These are phyloP conservation scores for Gardenia jasminoides DNA, from an alignment of 257 asterid species.

Conservation along the genomic window DNA sequence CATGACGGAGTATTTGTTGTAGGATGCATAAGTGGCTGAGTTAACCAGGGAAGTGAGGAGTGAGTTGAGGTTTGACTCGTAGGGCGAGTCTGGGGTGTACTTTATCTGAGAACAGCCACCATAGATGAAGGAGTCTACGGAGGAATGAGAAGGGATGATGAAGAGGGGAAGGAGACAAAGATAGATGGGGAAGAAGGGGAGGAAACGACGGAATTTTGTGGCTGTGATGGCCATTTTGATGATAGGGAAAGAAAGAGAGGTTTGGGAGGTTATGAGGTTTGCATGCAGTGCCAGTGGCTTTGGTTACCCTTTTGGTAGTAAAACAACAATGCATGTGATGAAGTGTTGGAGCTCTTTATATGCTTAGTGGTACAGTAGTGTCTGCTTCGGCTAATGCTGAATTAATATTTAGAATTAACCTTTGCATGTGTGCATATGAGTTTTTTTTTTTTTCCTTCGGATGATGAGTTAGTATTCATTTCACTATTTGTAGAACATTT, in stretches of 20 bases:
- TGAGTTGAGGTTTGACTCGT: slow-evolving; percentile 72
- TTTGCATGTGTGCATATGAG: too few relatives aligned
- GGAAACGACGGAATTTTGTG: slow-evolving; percentile 8
- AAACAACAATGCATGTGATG: slow-evolving; percentile 9
- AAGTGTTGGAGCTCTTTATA: not conserved
- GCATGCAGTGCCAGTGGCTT: slow-evolving; percentile 17
- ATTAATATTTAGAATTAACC: too few relatives aligned
- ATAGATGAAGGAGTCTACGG: slow-evolving; percentile 49
- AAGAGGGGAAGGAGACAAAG: slow-evolving; percentile 24
- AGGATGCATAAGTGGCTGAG: slow-evolving; percentile 84
- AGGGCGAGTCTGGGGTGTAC: slow-evolving; percentile 55
- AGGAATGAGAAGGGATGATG: slow-evolving; percentile 26
- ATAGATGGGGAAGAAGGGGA: slow-evolving; percentile 15
- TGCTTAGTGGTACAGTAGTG: not conserved
- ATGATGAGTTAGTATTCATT: too few relatives aligned
- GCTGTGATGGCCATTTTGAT: slow-evolving; percentile 28
- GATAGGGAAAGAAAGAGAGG: slow-evolving; percentile 15
- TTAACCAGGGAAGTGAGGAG: slow-evolving; percentile 79
- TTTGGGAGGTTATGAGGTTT: slow-evolving; percentile 2
- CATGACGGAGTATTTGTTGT: slow-evolving; percentile 75
- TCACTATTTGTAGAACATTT: too few relatives aligned
- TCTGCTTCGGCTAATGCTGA: not conserved
- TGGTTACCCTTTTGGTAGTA: not conserved
- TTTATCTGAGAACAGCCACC: slow-evolving; percentile 83
- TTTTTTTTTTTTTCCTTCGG: too few relatives aligned